phyloP scores from a whole-genome alignment of 1,284 basidiomycete genomes.

The Cryptococcus neoformans region DNA sequence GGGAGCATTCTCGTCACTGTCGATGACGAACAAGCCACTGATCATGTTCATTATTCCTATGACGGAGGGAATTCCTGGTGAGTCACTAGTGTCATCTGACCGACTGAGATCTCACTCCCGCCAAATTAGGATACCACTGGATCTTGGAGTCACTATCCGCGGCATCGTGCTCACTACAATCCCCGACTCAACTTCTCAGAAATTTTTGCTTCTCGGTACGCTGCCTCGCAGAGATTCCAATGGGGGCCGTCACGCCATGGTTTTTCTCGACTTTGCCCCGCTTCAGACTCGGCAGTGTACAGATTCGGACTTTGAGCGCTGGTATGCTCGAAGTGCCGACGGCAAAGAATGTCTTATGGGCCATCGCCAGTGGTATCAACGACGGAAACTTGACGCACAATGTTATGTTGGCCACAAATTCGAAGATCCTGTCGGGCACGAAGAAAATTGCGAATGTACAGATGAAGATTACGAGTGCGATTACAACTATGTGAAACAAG shows the following conservation, averaged over 20 bases:
- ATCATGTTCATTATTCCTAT: conserved; percentile 74
- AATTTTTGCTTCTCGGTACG: conserved; percentile 76
- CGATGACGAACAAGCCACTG: conserved; percentile 79
- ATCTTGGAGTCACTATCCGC: conserved; percentile 69
- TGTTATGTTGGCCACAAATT: conserved; percentile 95
- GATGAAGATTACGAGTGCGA: conserved; percentile 91
- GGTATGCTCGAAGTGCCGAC: conserved; percentile 71
- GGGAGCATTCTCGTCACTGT: conserved; percentile 78
- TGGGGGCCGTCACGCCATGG: conserved; percentile 64
- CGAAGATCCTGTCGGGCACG: conserved; percentile 73
- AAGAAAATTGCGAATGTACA: conserved; percentile 78
- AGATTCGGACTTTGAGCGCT: conserved; percentile 76
- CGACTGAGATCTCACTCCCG: background rate
- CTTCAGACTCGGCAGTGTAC: conserved; percentile 68
- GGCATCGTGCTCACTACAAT: conserved; percentile 75
- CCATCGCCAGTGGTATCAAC: conserved; percentile 93
- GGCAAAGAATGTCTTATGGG: conserved; percentile 89
- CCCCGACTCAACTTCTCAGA: conserved; percentile 89
- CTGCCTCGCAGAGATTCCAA: conserved; percentile 62
- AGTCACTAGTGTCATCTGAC: conserved; percentile 28
- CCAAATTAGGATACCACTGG: conserved; percentile 62
- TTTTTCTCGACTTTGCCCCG: conserved; percentile 81
- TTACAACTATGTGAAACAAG: conserved; percentile 56
- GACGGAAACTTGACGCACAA: conserved; percentile 76
- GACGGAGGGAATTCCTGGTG: conserved; percentile 83